A percentile compares a stretch with the other conserved stretches of the same genome.
phyloP scores from a whole-genome alignment of 352 stramenopile species.

The Phytopythium ostracodes region DNA sequence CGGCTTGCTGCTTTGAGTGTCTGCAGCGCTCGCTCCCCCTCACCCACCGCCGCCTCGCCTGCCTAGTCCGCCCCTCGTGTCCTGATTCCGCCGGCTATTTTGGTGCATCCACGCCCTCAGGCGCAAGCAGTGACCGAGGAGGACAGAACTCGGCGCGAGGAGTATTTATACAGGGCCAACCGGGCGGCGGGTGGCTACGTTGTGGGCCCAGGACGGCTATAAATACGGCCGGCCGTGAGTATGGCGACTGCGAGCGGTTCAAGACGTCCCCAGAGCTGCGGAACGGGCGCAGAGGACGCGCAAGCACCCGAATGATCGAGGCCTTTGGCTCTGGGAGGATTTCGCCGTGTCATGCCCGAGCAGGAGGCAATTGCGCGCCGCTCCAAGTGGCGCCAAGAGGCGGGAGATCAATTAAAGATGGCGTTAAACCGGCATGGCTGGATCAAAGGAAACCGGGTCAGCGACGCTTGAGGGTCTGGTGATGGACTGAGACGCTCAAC shows the following conservation, averaged over 20 bases:
- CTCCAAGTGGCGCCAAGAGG: not conserved
- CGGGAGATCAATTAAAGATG: not conserved
- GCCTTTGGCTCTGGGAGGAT: not conserved
- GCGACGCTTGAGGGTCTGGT: not conserved
- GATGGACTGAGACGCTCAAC: too few species aligned
- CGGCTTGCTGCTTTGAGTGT: not conserved
- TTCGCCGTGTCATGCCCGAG: too few species aligned
- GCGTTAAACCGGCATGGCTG: not conserved
- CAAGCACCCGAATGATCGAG: not conserved
- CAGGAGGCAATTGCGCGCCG: not conserved
- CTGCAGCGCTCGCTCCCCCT: not conserved
- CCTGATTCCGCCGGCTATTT: slow-evolving; percentile 5
- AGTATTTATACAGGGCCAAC: not conserved
- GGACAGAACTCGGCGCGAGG: slow-evolving; percentile 2
- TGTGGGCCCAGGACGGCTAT: not conserved
- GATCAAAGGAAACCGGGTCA: not conserved
- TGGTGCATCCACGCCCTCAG: not conserved
- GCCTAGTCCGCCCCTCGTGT: not conserved
- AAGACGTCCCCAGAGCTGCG: too few species aligned
- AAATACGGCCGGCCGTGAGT: not conserved
- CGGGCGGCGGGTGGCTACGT: too few species aligned
- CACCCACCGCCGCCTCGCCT: not conserved
- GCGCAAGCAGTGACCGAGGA: not conserved
- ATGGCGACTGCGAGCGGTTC: not conserved
- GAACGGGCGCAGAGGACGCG: too few species aligned